Percentiles rank a stretch among this genome's conserved stretches.
Evolutionary conservation across 176 grass and related monocot species (phyloP).

Genomic region (Puya raimondii): DNA sequence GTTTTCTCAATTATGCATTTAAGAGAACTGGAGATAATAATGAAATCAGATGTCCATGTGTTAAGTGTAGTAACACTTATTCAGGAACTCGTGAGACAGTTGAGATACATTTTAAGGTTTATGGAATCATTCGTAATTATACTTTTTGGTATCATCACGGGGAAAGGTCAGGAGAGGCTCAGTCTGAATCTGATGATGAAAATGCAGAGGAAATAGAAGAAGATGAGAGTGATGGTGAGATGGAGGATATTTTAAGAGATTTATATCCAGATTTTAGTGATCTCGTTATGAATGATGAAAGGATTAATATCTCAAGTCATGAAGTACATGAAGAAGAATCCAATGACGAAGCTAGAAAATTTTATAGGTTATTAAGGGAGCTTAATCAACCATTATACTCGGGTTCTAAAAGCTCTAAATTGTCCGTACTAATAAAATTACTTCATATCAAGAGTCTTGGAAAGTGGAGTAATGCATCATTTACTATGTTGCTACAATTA

Average conservation of each 20-base stretch:
- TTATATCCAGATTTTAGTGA: neutral
- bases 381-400: neutral
- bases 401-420: neutral
- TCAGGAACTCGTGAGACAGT: neutral
- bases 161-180: neutral
- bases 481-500: neutral
- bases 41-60: neutral
- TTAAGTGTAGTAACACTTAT: neutral
- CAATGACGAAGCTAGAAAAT: too few species aligned
- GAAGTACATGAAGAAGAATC: too few species aligned
- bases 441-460: neutral
- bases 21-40: neutral
- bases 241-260: neutral
- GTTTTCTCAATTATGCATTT: neutral
- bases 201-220: neutral
- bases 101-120: neutral
- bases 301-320: too few species aligned
- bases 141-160: neutral
- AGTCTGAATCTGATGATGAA: neutral
- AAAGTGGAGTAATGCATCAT: neutral
- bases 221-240: neutral
- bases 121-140: neutral
- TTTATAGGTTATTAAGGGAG: too few species aligned
- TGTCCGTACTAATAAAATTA: neutral
- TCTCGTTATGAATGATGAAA: neutral